Base-by-base conservation (phyloP, 805 yeast genomes). In the Kodamaea sagamina region DNA sequence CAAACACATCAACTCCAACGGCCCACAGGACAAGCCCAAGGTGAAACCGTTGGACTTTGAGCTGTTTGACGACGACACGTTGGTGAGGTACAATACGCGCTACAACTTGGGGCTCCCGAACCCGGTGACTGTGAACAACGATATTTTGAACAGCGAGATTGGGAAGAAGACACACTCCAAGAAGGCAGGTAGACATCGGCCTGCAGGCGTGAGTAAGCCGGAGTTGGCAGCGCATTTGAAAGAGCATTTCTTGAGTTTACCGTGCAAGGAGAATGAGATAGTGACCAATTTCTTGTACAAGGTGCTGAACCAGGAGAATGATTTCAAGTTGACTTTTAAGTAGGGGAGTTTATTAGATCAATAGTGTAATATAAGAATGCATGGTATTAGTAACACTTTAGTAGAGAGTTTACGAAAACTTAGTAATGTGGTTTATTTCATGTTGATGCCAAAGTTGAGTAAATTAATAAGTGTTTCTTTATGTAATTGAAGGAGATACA, bases 231-330 rank as follows among this genome's bases (percentile, higher is more conserved):
- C 61, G 2, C 74, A 74, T 18, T 81, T 82, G 18, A 83, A 80
- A 62, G 77, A 75, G 43, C 97, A 92, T 62, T 88, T 90, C 53
- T 54, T 74, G 49, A 69, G 61, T 40, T 47, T 69, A 18, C 74
- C 77, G 9, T 80, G 81, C 3, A 81, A 86, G 53, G 99, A 92
- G 57, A 81, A 84, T 45, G 98, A 92, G 54, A 81, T 86, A 24
- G 81, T 92, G 29, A 88, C 96, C 27, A 89, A 86, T 55, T 93
- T 92, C 59, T 72, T 93, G 43, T 93, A 92, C 67, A 83, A 86
- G 54, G 89, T 88, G 41, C 81, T 81, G 56, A 84, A 88, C 57
- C 87, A 86, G 54, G 74, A 70, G 36, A 66, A 64, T 47, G 72
- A 68, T 37, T 71, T 71, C 50, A 70, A 69, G 53, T 57, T 65